Base-by-base conservation (phyloP, 352 stramenopile genomes). In the Globisporangium recalcitrans region DNA sequence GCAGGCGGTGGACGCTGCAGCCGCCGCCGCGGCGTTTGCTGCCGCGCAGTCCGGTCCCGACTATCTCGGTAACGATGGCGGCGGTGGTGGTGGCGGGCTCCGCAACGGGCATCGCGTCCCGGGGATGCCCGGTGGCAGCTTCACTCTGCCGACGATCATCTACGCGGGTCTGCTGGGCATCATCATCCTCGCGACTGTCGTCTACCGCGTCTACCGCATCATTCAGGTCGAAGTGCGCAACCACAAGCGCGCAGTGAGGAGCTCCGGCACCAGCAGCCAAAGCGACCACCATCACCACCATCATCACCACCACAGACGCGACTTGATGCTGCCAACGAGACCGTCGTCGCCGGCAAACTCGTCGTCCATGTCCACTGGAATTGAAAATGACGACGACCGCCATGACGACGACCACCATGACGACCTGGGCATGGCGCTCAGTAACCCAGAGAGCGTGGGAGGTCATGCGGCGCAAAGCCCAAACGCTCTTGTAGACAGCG, bases 131-230 rank as follows among this genome's bases (percentile, higher is more conserved):
- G 38, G 36, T 32, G 55, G 60, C 16, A 72, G 47, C 34, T 68
- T 80, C 46, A 69, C 83, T 56, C 71, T 81, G 52, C 66, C 77
- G 13, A 90, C 71, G 16, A 69, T 90, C 53, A 62, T 77, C 48
- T 88, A 86, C 68, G 73, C 80, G 16, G 58, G 71, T 24, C 14
- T 83, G 40, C 59, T 90, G 16, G 78, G 77, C 55, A 66, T 62
- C 26, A 14, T 78, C 52, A 46, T 90, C n/a, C 64, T 90, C 3
- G 58, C 54, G 4, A 62, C 68, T 38, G 70, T 90, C 58, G 69
- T 73, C 16, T 77, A 86, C 34, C 80, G 80, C 31, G 71, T 90
- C 40, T 77, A 77, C 48, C 64, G 75, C 48, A 78, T 88, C 64
- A 67, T 82, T 1, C 71, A 70, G n/a, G 32, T 63, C 26, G 80